These are phyloP conservation scores for Trichoderma sp. DNA, from an alignment of 2,329 filamentous ascomycete species.

Conservation along the genomic window DNA sequence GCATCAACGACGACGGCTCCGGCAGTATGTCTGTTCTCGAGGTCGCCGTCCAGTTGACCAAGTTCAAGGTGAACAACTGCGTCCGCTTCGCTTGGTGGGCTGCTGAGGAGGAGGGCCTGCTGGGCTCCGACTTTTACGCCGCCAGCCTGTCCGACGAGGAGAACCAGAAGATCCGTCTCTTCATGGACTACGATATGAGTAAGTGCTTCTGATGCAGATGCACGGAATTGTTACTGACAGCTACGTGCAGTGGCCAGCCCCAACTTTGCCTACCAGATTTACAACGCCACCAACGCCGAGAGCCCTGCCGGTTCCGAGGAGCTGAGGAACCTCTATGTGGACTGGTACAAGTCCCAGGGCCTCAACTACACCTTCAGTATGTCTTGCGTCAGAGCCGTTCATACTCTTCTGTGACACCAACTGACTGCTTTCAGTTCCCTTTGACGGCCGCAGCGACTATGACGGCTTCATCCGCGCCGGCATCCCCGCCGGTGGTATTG, in stretches of 20 bases:
- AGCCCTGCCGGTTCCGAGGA: conserved; percentile 73
- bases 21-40: conserved; percentile 66
- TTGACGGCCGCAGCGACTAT: conserved; percentile 80
- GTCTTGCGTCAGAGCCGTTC: neutral
- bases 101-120: conserved; percentile 66
- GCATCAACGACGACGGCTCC: conserved; percentile 79
- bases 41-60: conserved; percentile 60
- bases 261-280: conserved; percentile 69
- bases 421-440: conserved; percentile 50
- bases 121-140: conserved; percentile 66
- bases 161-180: conserved; percentile 64
- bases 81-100: conserved; percentile 67
- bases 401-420: no score
- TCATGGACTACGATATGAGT: conserved; percentile 70
- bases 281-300: conserved; percentile 69
- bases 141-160: conserved; percentile 57
- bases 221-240: conserved; percentile 28
- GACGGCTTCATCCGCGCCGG: conserved; percentile 73
- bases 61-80: conserved; percentile 60
- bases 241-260: conserved; percentile 55
- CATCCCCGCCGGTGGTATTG: conserved; percentile 74
- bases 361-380: conserved; percentile 65
- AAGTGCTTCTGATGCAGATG: neutral
- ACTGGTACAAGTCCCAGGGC: conserved; percentile 65
- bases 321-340: conserved; percentile 66